phyloP scores from a whole-genome alignment of 768 basidiomycete genomes.

The Rhodotorula toruloides region DNA sequence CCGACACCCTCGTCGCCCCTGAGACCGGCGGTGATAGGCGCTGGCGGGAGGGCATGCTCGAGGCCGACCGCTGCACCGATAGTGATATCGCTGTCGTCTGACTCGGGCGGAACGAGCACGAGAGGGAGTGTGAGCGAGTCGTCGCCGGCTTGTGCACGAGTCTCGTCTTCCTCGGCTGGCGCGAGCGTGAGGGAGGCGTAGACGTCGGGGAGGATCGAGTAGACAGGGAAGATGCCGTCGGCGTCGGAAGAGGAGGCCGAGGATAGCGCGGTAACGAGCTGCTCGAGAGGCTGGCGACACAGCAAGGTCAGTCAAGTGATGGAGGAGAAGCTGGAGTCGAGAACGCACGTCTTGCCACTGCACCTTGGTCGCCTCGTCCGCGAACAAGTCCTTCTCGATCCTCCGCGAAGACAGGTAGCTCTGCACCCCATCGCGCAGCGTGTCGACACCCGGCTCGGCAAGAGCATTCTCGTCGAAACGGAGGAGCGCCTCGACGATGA shows the following conservation, averaged over 20 bases:
- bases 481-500: constrained; percentile 74
- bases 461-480: constrained; percentile 52
- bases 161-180: constrained; percentile 54
- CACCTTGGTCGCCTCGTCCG: constrained; percentile 53
- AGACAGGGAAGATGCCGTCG: constrained; percentile 25
- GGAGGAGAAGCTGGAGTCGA: not conserved
- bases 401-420: constrained; percentile 43
- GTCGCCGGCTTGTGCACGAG: constrained; percentile 47
- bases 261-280: constrained; percentile 63
- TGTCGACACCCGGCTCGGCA: constrained; percentile 10
- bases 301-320: constrained; percentile 30
- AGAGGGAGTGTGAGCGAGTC: constrained; percentile 65
- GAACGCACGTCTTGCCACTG: constrained; percentile 44
- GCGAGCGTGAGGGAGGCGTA: constrained; percentile 54
- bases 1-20: constrained; percentile 58
- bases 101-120: constrained; percentile 80
- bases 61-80: not conserved
- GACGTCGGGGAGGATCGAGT: constrained; percentile 29
- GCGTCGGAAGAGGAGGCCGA: constrained; percentile 58
- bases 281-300: constrained; percentile 64
- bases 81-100: constrained; percentile 65
- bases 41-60: constrained; percentile 13
- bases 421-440: constrained; percentile 25
- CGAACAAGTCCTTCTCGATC: constrained; percentile 53
- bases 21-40: constrained; percentile 46